Percentiles rank a stretch among this genome's conserved stretches.
phyloP scores from a whole-genome alignment of 176 grass and related monocot species.

The Paspalum notatum region DNA sequence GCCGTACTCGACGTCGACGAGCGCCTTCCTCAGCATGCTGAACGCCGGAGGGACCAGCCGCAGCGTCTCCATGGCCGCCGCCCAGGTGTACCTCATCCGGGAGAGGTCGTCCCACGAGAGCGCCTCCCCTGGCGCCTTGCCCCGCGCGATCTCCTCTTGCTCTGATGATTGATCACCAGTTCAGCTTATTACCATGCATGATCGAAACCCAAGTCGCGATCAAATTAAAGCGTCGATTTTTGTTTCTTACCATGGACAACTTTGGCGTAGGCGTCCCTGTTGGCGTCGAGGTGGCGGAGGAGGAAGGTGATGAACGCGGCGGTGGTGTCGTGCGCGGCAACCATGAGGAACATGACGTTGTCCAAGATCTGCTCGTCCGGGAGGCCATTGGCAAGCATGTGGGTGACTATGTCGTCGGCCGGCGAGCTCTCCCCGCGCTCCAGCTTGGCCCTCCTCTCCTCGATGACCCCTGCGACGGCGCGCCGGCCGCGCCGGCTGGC shows the following conservation, averaged over 20 bases:
- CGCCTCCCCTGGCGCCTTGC: not conserved
- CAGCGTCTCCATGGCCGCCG: slow-evolving; percentile 44
- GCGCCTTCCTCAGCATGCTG: slow-evolving; percentile 23
- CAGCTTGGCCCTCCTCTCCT: slow-evolving; percentile 12
- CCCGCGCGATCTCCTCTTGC: not conserved
- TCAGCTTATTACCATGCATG: too few species aligned
- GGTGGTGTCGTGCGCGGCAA: slow-evolving; percentile 45
- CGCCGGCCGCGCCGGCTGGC: slow-evolving; percentile 45
- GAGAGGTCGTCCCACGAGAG: not conserved
- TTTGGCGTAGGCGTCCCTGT: not conserved
- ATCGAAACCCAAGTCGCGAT: too few species aligned
- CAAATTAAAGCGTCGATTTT: not conserved
- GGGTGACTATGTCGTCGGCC: slow-evolving; percentile 35
- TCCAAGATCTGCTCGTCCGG: slow-evolving; percentile 46
- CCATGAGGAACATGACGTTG: slow-evolving; percentile 42
- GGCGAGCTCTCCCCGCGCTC: not conserved
- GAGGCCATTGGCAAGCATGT: slow-evolving; percentile 22
- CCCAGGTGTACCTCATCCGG: slow-evolving; percentile 36
- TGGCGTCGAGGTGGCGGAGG: slow-evolving; percentile 31
- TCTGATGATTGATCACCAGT: not conserved
- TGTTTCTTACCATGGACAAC: not conserved
- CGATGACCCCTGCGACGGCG: not conserved
- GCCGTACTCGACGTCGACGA: slow-evolving; percentile 21
- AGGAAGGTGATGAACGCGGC: slow-evolving; percentile 50
- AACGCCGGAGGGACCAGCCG: slow-evolving; percentile 36